Evolutionary conservation across 2,329 filamentous ascomycete species (phyloP), one percentile per base, ranked within the genome.

Genomic region (Colletotrichum lentis): DNA sequence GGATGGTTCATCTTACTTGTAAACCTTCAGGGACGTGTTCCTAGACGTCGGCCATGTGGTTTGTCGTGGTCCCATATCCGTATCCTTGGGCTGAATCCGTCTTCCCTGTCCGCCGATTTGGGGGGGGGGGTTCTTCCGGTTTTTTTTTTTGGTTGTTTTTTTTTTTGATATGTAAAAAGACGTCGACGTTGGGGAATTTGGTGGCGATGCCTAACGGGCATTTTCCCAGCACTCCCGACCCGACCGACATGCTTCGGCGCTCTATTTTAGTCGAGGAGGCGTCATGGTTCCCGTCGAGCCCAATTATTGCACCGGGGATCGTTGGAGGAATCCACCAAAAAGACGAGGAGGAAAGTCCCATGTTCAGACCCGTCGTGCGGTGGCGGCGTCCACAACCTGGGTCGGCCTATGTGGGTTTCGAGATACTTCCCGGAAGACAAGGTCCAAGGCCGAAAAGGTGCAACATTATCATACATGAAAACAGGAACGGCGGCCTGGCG

Each of bases 181-280:
- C 22, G 31, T 44, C 31, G 41, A 41, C 12, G 35, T 55, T 7
- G 20, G 35, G 24, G 35, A 8, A 35, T 35, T 11, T 16, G 27
- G 18, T 20, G 31, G 56, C 43, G 56, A 49, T 39, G 50, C 24
- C 27, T 24, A 35, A 12, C 12, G 4, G 27, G 59, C 53, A 18
- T 14, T 27, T 18, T 11, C n/a, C 8, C 27, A 5, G n/a, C 5
- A 27, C 27, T 8, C 27, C 27, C 27, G 27, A 27, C 27, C 27
- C 39, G 22, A 20, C 39, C 44, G 60, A 47, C 50, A 44, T 64
- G 49, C 52, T 61, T 49, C 49, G 20, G 39, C 22, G n/a, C 46
- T 68, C 65, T 65, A 60, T 65, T 65, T 68, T 60, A 50, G 55
- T 55, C 47, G 7, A 44, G 35, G 20, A 46, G 14, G 47, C 53